Evolutionary conservation across 495 filamentous ascomycete genomes (phyloP).

Genomic region (Daldinia bambusicola): DNA sequence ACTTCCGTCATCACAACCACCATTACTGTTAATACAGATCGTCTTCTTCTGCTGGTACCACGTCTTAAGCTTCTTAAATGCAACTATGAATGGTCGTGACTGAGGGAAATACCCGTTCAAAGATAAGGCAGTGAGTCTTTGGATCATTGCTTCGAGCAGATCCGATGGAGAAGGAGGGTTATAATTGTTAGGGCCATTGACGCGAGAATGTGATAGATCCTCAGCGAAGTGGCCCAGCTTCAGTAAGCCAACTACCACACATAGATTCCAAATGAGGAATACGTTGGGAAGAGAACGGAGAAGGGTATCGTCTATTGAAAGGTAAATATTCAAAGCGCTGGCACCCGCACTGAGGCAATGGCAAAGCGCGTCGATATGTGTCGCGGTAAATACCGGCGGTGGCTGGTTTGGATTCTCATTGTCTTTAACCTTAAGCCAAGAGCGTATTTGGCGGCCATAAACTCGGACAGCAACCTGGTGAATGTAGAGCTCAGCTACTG

Average conservation of each 20-base stretch:
- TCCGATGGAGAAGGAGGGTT: slow-evolving; percentile 12
- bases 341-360: slow-evolving; percentile 27
- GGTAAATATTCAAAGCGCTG: slow-evolving; percentile 21
- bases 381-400: slow-evolving; percentile 15
- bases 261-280: slow-evolving; percentile 34
- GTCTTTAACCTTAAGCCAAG: slow-evolving; percentile 12
- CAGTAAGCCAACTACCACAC: slow-evolving; percentile 24
- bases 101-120: slow-evolving; percentile 35
- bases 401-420: background rate
- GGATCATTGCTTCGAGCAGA: slow-evolving; percentile 26
- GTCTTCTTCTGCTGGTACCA: slow-evolving; percentile 37
- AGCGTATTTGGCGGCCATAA: slow-evolving; percentile 15
- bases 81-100: slow-evolving; percentile 33
- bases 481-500: slow-evolving; percentile 36
- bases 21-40: slow-evolving; percentile 33
- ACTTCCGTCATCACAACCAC: slow-evolving; percentile 20
- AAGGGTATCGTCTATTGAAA: slow-evolving; percentile 28
- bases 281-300: slow-evolving; percentile 34
- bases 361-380: slow-evolving; percentile 31
- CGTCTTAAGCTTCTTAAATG: slow-evolving; percentile 33
- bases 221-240: slow-evolving; percentile 31
- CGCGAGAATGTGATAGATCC: slow-evolving; percentile 6
- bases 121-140: slow-evolving; percentile 26
- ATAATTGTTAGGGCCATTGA: background rate
- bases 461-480: slow-evolving; percentile 32